Percentiles rank a stretch among this genome's conserved stretches.
These are phyloP conservation scores for Olyra latifolia DNA, from an alignment of 176 grass and related monocot species.

Conservation along the genomic window DNA sequence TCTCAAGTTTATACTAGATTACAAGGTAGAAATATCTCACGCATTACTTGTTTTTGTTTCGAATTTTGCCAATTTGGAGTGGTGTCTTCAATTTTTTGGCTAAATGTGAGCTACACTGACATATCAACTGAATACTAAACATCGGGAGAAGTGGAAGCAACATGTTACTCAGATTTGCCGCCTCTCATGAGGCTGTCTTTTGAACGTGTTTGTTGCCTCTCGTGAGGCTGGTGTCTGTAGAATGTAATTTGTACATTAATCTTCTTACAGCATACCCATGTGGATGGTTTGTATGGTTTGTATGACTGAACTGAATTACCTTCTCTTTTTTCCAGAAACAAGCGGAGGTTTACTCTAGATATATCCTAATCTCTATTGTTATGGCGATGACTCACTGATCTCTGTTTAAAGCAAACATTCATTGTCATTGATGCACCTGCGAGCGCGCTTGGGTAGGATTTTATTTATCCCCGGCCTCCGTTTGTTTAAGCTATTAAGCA, in stretches of 20 bases:
- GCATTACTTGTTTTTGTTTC: neutral
- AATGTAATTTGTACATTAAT: neutral
- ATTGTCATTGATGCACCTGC: too few species aligned
- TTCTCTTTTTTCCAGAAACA: too few species aligned
- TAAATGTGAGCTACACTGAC: neutral
- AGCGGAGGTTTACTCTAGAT: neutral
- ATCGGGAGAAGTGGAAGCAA: neutral
- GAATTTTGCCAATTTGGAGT: neutral
- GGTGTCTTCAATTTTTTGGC: neutral
- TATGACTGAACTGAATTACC: neutral
- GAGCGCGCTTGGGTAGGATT: too few species aligned
- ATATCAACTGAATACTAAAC: neutral
- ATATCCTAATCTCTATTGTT: neutral
- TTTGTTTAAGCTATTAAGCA: too few species aligned
- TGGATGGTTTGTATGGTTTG: neutral
- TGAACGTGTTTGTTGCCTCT: neutral
- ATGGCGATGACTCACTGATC: neutral
- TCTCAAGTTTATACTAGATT: conserved; percentile 28
- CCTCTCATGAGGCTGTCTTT: neutral
- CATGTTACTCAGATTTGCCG: neutral
- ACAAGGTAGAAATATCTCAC: conserved; percentile 35
- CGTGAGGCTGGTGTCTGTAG: too few species aligned
- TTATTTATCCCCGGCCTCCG: too few species aligned
- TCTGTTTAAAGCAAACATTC: neutral
- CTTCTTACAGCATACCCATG: neutral